phyloP scores from a whole-genome alignment of 2,329 filamentous ascomycete genomes.

The Fusarium agapanthi region DNA sequence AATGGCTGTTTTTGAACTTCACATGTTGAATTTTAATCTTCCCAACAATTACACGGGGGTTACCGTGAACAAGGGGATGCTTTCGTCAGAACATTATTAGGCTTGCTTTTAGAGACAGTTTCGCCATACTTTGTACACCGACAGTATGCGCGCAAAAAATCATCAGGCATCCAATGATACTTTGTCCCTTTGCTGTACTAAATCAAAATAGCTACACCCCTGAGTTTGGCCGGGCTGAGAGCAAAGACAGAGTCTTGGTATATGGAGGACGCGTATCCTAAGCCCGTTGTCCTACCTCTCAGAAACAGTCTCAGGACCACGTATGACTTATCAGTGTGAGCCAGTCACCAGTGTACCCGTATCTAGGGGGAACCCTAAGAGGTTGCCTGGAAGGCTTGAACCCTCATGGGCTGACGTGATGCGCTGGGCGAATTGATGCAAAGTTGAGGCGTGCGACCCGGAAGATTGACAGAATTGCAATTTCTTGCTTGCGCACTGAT shows the following conservation, averaged over 20 bases:
- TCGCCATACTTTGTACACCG: background rate
- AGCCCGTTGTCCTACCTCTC: slow-evolving; percentile 23
- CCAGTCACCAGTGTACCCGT: slow-evolving; percentile 10
- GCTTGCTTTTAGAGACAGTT: background rate
- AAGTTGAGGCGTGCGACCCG: slow-evolving; percentile 24
- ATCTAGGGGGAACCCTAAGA: background rate
- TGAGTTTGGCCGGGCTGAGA: slow-evolving; percentile 18
- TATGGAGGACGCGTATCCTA: slow-evolving; percentile 19
- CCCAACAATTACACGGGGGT: slow-evolving; percentile 22
- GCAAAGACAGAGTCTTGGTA: slow-evolving; percentile 23
- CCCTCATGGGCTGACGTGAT: slow-evolving; percentile 31
- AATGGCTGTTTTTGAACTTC: slow-evolving; percentile 17
- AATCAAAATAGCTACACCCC: slow-evolving; percentile 27
- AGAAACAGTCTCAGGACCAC: slow-evolving; percentile 7
- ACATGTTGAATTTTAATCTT: slow-evolving; percentile 6
- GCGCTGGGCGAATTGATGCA: slow-evolving; percentile 1
- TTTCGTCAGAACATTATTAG: background rate
- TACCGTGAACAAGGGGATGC: slow-evolving; percentile 3
- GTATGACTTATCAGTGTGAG: background rate
- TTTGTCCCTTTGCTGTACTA: slow-evolving; percentile 12
- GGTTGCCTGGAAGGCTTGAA: slow-evolving; percentile 8
- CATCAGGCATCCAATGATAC: slow-evolving; percentile 18
- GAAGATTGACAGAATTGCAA: background rate
- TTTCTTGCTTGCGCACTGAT: background rate
- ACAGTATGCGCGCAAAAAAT: background rate